Percentiles rank a stretch among this genome's conserved stretches.
Conservation (phyloP, 371 early-diverging fungal species). For the Gilbertella persicaria region DNA sequence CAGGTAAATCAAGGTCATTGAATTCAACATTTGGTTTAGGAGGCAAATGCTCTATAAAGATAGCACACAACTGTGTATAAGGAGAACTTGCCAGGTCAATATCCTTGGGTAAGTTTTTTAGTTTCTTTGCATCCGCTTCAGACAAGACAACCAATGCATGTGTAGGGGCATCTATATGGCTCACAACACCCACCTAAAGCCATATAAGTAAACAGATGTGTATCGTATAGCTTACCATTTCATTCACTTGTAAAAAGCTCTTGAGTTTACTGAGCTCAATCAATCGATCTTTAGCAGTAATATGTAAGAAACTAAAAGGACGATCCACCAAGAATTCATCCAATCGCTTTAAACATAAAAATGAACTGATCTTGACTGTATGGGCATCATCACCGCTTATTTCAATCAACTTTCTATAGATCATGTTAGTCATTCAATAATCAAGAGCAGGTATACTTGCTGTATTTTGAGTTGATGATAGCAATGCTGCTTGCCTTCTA, state of each 20-base stretch:
- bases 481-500: slow-evolving; percentile 4
- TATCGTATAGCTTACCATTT: slow-evolving; percentile 1
- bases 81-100: not conserved
- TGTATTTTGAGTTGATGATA: slow-evolving; percentile 4
- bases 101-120: slow-evolving; percentile 1
- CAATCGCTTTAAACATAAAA: slow-evolving; percentile 4
- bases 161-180: slow-evolving; percentile 2
- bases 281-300: not conserved
- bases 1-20: not conserved
- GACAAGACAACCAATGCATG: slow-evolving; percentile 13
- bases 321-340: slow-evolving; percentile 2
- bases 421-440: not conserved
- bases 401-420: not conserved
- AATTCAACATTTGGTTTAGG: not conserved
- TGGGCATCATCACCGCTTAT: not conserved
- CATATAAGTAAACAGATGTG: not conserved
- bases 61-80: not conserved
- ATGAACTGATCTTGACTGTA: slow-evolving; percentile 1
- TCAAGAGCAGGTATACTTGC: not conserved
- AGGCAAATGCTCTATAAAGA: slow-evolving; percentile 8
- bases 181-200: slow-evolving; percentile 7
- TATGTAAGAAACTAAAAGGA: slow-evolving; percentile 1
- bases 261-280: slow-evolving; percentile 19
- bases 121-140: slow-evolving; percentile 8
- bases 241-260: slow-evolving; percentile 19